Percentiles rank a stretch among this genome's conserved stretches.
phyloP scores from a whole-genome alignment of 306 rosid genomes.

The Quercus rubra region DNA sequence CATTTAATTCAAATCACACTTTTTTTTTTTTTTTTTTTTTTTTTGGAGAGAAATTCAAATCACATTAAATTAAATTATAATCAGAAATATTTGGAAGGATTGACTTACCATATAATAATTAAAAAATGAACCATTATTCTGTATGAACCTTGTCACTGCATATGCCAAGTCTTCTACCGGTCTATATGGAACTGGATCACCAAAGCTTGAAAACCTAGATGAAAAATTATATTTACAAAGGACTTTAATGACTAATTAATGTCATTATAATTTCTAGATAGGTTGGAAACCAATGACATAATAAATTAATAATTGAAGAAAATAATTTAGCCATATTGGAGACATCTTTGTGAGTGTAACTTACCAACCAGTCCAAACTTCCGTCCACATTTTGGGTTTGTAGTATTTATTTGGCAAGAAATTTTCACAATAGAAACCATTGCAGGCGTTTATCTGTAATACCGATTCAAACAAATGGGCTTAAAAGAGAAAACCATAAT shows the following conservation, averaged over 20 bases:
- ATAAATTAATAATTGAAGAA: neutral
- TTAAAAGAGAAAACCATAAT: neutral
- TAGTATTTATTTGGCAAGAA: conserved; percentile 61
- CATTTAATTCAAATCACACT: conserved; percentile 6
- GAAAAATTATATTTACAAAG: neutral
- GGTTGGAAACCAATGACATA: neutral
- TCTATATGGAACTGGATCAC: conserved; percentile 72
- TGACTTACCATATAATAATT: conserved; percentile 82
- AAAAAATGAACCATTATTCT: conserved; percentile 77
- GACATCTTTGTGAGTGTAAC: conserved; percentile 25
- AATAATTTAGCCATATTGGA: neutral
- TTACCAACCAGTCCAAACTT: conserved; percentile 92
- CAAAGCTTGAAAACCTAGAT: conserved; percentile 76
- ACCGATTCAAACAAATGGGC: neutral
- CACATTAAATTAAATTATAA: neutral
- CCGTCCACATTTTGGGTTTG: conserved; percentile 97
- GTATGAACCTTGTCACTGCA: conserved; percentile 77
- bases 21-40: neutral
- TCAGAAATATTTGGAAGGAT: neutral
- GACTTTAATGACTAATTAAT: neutral
- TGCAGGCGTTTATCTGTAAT: conserved; percentile 82
- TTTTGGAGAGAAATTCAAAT: neutral
- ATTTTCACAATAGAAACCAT: conserved; percentile 84
- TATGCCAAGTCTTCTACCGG: conserved; percentile 84
- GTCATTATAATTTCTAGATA: neutral